Evolutionary conservation across 1,284 basidiomycete species (phyloP), one percentile per base, ranked within the genome.

Genomic region (Trichosporon faecale): DNA sequence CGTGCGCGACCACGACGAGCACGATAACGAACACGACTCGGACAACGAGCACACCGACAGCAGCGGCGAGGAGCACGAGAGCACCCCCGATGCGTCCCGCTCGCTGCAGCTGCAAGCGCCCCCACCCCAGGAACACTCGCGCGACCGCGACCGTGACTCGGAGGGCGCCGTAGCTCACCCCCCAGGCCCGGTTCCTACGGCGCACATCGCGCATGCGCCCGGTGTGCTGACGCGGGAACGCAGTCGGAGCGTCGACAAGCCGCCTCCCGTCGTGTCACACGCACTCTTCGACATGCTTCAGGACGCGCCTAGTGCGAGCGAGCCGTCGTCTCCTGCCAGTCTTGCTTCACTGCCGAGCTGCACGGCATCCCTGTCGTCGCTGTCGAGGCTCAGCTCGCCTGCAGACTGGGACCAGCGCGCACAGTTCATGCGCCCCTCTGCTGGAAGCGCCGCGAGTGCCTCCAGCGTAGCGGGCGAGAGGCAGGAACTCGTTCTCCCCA

Each of bases 401-500:
- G 35, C 66, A 6, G 72, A 73, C 65, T 69, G 68, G 66, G 70
- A 71, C 61, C 57, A 61, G 57, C 57, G 29, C 9, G 49, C 49
- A 9, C 49, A 23, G 21, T 52, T 25, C 29, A n/a, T 23, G 29
- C 57, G 57, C 16, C 69, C 70, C 68, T 66, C 60, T 12, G 63
- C 35, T 27, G 57, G 68, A 3, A 65, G 65, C 2, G 61, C 63
- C 61, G 37, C 46, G 9, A 49, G 66, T 23, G 52, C 35, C 11
- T 44, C 40, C 4, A 63, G 64, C 63, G 29, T 31, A 16, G 29
- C 57, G 3, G 57, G 57, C 16, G 57, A 61, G 27, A 18, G 57
- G 18, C 73, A 75, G 11, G 79, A 80, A 33, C 71, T 82, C 21
- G 79, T 82, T 0, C 71, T 82, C 21, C 80, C 80, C 12, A 80